These are phyloP conservation scores for Lagenaria siceraria DNA, from an alignment of 306 rosid species.

Conservation along the genomic window DNA sequence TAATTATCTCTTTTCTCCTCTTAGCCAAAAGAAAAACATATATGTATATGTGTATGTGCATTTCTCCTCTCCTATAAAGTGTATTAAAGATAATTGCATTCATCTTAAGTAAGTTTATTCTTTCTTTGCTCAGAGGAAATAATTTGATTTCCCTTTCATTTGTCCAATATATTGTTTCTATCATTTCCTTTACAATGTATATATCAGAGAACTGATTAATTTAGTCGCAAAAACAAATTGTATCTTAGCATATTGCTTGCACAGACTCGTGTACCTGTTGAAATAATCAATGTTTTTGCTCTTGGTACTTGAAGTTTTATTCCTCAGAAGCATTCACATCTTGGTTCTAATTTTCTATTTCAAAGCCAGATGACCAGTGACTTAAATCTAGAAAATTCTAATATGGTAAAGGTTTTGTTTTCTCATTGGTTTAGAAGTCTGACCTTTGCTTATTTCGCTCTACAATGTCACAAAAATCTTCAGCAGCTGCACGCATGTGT, in stretches of 20 bases:
- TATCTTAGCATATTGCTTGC: background rate
- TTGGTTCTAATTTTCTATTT: background rate
- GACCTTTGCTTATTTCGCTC: slow-evolving; percentile 64
- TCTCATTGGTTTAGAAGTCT: slow-evolving; percentile 10
- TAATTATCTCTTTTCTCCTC: background rate
- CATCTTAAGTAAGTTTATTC: background rate
- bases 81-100: background rate
- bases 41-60: background rate
- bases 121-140: background rate
- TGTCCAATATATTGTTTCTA: background rate
- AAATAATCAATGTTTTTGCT: background rate
- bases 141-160: background rate
- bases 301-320: background rate
- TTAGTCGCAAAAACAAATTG: background rate
- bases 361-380: background rate
- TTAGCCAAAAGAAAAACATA: background rate
- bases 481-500: slow-evolving; percentile 94
- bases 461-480: slow-evolving; percentile 79
- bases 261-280: background rate
- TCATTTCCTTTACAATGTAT: background rate
- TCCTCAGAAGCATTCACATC: background rate
- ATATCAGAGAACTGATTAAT: background rate
- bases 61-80: background rate
- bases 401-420: background rate
- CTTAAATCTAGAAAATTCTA: background rate